Evolutionary conservation across 73 alveolate species (phyloP).

Genomic region (Paramecium caudatum): DNA sequence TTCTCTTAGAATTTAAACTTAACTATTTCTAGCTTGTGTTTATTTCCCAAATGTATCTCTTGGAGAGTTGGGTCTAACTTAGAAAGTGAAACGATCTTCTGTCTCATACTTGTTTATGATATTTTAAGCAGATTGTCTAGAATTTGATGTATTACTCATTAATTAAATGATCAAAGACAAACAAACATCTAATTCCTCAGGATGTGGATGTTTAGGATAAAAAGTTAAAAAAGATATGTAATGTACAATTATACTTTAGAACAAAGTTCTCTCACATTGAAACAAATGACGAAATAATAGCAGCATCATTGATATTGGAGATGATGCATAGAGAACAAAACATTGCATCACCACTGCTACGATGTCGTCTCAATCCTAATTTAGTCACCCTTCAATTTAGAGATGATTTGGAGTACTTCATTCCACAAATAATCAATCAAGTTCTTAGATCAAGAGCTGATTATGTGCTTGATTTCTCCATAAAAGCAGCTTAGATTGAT

Average conservation of each 20-base stretch:
- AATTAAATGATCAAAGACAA: not conserved
- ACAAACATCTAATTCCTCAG: not conserved
- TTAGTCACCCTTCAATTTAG: slow-evolving; percentile 64
- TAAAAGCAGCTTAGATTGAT: slow-evolving; percentile 62
- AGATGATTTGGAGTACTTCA: slow-evolving; percentile 87
- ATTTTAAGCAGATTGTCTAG: slow-evolving; percentile 39
- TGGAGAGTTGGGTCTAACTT: slow-evolving; percentile 53
- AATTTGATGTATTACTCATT: slow-evolving; percentile 29
- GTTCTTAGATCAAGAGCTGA: slow-evolving; percentile 8
- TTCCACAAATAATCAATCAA: slow-evolving; percentile 79
- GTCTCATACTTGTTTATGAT: slow-evolving; percentile 31
- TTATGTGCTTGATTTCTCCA: slow-evolving; percentile 17
- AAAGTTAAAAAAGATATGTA: not conserved
- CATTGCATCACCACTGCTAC: not conserved
- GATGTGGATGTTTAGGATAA: slow-evolving; percentile 3
- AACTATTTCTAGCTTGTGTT: slow-evolving; percentile 8
- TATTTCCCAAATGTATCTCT: slow-evolving; percentile 43
- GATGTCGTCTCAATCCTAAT: slow-evolving; percentile 75
- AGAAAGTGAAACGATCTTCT: slow-evolving; percentile 29
- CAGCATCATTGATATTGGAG: slow-evolving; percentile 20
- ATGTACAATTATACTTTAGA: not conserved
- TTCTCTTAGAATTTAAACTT: slow-evolving; percentile 24
- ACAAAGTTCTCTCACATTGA: slow-evolving; percentile 40
- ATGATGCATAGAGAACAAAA: slow-evolving; percentile 17
- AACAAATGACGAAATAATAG: slow-evolving; percentile 20